Conservation (phyloP, 768 basidiomycete species). For the Phylloporus sp. region DNA sequence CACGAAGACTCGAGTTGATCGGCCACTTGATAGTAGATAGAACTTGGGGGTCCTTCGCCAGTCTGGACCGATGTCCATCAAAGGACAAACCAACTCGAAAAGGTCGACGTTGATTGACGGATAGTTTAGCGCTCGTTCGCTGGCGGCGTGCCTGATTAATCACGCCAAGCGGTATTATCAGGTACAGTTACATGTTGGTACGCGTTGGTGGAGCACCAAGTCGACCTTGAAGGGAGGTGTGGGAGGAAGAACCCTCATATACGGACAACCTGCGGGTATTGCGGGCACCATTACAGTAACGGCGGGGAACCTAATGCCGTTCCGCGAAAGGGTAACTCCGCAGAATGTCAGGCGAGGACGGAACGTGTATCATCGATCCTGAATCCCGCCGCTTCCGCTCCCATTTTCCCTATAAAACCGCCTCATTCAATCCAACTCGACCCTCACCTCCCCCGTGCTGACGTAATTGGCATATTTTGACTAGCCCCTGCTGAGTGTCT, state of each 20-base stretch:
- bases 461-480: constrained; percentile 14
- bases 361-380: constrained; percentile 6
- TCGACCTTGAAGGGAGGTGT: background rate
- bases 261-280: background rate
- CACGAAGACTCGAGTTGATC: background rate
- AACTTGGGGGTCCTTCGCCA: too few relatives aligned
- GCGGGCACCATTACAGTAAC: background rate
- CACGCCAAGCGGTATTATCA: background rate
- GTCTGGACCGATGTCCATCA: too few relatives aligned
- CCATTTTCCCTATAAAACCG: constrained; percentile 7
- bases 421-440: background rate
- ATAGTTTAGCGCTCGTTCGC: background rate
- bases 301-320: background rate
- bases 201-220: constrained; percentile 8
- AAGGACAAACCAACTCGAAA: too few relatives aligned
- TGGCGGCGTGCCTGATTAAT: background rate
- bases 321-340: constrained; percentile 10
- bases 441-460: constrained; percentile 1
- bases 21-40: too few relatives aligned
- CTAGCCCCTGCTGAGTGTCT: constrained; percentile 6
- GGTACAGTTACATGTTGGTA: background rate
- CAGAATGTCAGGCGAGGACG: constrained; percentile 11
- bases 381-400: background rate
- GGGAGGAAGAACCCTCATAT: background rate
- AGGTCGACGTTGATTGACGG: background rate